Conservation (phyloP, 176 grass and related monocot species). For the Zoysia pacifica region DNA sequence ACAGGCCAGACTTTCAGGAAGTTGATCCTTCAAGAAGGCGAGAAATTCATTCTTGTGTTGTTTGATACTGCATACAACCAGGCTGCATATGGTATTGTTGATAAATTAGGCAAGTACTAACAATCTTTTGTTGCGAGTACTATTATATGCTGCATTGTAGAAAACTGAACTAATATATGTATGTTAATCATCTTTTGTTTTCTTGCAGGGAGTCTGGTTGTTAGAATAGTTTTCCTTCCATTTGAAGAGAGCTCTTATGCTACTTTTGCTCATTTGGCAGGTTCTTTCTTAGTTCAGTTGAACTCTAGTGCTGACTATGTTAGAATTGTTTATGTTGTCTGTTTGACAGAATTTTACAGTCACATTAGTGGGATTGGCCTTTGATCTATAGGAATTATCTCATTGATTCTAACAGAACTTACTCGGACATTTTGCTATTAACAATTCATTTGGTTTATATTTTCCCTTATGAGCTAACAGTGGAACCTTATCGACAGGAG, state of each 20-base stretch:
- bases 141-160: constrained; percentile 21
- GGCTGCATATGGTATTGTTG: constrained; percentile 90
- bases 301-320: constrained; percentile 26
- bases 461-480: constrained; percentile 26
- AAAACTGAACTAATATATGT: constrained; percentile 11
- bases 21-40: constrained; percentile 96
- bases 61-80: constrained; percentile 97
- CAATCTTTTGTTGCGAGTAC: constrained; percentile 30
- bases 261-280: constrained; percentile 83
- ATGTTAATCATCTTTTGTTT: constrained; percentile 20
- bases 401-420: constrained; percentile 14
- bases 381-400: constrained; percentile 23
- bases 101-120: constrained; percentile 84
- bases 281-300: constrained; percentile 52
- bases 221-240: constrained; percentile 96
- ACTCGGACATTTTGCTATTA: not conserved
- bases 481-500: constrained; percentile 50
- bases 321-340: not conserved
- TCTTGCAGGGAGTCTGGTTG: constrained; percentile 88
- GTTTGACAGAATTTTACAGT: constrained; percentile 13
- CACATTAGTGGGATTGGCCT: constrained; percentile 14
- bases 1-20: constrained; percentile 90
- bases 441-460: constrained; percentile 27
- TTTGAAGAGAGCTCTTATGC: constrained; percentile 99
- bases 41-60: constrained; percentile 91